These are phyloP conservation scores for Nakazawaea anatomiae DNA, from an alignment of 805 yeast genomes.

Conservation along the genomic window DNA sequence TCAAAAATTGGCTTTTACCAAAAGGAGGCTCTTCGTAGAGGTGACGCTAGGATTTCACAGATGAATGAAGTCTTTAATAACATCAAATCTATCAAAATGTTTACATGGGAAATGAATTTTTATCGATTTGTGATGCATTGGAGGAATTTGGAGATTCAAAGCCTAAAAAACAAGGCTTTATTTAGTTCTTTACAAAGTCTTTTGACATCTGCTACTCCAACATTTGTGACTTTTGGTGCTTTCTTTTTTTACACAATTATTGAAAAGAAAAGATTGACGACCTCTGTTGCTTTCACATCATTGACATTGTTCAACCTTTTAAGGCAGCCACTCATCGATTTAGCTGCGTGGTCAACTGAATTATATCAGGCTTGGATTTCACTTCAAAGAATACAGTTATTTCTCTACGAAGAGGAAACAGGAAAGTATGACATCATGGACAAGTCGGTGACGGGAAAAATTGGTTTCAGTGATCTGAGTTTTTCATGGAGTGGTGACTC, in stretches of 20 bases:
- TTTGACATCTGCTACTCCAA: conserved; percentile 37
- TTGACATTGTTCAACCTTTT: conserved; percentile 39
- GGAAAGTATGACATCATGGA: conserved; percentile 36
- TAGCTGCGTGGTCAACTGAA: conserved; percentile 9
- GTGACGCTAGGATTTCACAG: conserved; percentile 40
- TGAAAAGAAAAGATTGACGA: conserved; percentile 35
- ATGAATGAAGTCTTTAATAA: conserved; percentile 41
- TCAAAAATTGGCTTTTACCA: conserved; percentile 23
- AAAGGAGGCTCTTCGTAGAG: conserved; percentile 29
- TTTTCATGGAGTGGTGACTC: conserved; percentile 30
- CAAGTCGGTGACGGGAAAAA: conserved; percentile 23
- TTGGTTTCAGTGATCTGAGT: conserved; percentile 19
- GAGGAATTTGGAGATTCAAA: conserved; percentile 31
- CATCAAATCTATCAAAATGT: conserved; percentile 38
- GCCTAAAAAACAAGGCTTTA: conserved; percentile 26
- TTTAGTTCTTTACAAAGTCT: conserved; percentile 31
- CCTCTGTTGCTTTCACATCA: conserved; percentile 40
- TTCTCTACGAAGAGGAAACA: conserved; percentile 37
- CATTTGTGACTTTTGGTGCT: conserved; percentile 35
- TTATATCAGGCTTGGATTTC: conserved; percentile 4
- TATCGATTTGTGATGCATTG: conserved; percentile 31
- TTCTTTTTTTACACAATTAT: conserved; percentile 37
- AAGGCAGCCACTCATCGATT: conserved; percentile 31
- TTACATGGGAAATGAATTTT: conserved; percentile 41
- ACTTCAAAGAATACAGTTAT: conserved; percentile 17